phyloP scores from a whole-genome alignment of 257 asterid genomes.

The Solanum stenotomum region DNA sequence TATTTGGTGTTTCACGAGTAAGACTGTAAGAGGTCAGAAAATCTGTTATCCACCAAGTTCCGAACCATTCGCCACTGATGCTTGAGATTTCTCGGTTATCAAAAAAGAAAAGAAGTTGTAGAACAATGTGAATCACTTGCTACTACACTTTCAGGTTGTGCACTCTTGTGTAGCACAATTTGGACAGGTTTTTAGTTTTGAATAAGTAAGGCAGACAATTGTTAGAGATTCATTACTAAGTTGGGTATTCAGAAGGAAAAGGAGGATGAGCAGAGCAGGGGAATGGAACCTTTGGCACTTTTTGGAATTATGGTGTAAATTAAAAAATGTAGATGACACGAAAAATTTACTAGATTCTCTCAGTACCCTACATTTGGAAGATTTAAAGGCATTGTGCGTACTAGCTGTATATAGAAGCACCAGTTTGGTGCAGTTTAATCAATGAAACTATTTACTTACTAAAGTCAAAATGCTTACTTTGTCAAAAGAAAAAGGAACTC shows the following conservation, averaged over 20 bases:
- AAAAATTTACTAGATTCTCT: background rate
- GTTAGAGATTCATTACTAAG: background rate
- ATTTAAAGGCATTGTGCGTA: background rate
- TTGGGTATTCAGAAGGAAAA: background rate
- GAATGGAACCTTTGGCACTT: background rate
- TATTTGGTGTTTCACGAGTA: background rate
- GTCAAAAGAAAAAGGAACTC: background rate
- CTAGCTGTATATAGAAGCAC: background rate
- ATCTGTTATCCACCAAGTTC: background rate
- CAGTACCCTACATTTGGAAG: background rate
- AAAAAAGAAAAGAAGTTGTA: background rate
- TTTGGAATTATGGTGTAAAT: background rate
- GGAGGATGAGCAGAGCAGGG: background rate
- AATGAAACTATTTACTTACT: background rate
- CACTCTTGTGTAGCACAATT: background rate
- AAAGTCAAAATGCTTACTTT: background rate
- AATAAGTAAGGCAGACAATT: background rate
- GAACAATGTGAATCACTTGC: background rate
- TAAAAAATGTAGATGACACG: background rate
- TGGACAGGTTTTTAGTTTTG: background rate
- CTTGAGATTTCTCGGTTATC: background rate
- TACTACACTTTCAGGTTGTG: background rate
- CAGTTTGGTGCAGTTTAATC: background rate
- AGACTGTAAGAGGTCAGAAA: background rate
- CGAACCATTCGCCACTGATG: background rate